Percentiles rank a stretch among this genome's conserved stretches.
phyloP scores from a whole-genome alignment of 331 rosid species.

The Stylosanthes scabra region DNA sequence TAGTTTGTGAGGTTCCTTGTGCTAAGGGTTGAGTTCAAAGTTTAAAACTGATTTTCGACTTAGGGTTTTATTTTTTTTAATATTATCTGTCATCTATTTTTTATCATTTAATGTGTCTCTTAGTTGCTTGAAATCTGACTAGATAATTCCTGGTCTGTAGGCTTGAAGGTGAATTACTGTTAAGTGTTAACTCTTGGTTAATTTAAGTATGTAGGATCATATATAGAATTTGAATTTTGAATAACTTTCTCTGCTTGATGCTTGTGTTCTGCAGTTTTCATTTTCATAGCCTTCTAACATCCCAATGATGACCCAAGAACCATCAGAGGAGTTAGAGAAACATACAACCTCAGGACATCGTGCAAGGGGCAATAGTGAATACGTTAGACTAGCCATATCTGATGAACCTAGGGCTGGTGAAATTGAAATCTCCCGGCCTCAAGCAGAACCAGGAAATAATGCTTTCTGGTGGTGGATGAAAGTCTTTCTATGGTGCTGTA shows the following conservation, averaged over 20 bases:
- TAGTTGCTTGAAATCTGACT: constrained; percentile 3
- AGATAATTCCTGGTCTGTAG: constrained; percentile 4
- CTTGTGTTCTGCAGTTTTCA: constrained; percentile 21
- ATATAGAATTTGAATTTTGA: constrained; percentile 20
- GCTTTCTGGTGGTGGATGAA: constrained; percentile 78
- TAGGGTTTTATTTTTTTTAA: constrained; percentile 1
- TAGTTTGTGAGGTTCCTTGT: background rate
- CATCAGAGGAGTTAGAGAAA: constrained; percentile 58
- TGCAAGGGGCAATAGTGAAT: constrained; percentile 69
- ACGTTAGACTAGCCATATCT: constrained; percentile 69
- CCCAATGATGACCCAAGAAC: constrained; percentile 58
- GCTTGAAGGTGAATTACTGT: background rate
- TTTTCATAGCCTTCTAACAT: constrained; percentile 41
- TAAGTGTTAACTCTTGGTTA: constrained; percentile 22
- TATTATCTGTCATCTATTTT: background rate
- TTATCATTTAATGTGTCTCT: constrained; percentile 13
- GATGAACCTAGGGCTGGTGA: constrained; percentile 61
- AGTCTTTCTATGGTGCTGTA: constrained; percentile 57
- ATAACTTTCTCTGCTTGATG: constrained; percentile 14
- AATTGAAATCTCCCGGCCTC: constrained; percentile 58
- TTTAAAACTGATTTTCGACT: background rate
- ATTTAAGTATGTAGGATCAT: constrained; percentile 14
- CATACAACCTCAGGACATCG: constrained; percentile 49
- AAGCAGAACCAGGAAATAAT: constrained; percentile 48
- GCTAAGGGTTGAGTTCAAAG: background rate